A percentile compares a stretch with the other conserved stretches of the same genome.
Conservation (phyloP, 169 alveolate species). For the Cryptosporidium sp. region DNA sequence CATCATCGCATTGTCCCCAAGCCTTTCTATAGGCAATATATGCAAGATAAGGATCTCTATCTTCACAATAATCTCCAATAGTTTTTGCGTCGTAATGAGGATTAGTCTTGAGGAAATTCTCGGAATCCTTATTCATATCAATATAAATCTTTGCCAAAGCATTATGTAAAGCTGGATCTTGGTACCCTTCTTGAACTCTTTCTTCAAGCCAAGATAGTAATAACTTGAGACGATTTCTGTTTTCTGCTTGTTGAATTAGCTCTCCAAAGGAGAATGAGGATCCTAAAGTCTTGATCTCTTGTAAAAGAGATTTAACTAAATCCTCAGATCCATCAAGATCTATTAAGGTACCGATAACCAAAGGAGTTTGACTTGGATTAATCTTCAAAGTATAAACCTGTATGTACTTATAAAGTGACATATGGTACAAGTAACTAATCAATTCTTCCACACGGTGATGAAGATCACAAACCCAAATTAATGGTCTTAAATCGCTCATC, state of each 20-base stretch:
- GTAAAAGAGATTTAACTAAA: constrained; percentile 91
- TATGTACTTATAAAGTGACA: constrained; percentile 94
- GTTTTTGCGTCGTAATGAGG: constrained; percentile 95
- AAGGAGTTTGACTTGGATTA: constrained; percentile 96
- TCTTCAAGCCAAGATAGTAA: constrained; percentile 97
- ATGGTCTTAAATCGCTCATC: constrained; percentile 97
- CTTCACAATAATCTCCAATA: constrained; percentile 99
- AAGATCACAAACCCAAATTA: constrained; percentile 98
- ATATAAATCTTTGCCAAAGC: constrained; percentile 99
- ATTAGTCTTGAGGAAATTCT: constrained; percentile 95
- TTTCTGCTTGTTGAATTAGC: constrained; percentile 96
- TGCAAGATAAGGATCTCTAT: constrained; percentile 99
- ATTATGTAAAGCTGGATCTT: constrained; percentile 95
- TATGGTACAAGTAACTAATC: constrained; percentile 96
- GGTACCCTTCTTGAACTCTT: constrained; percentile 97
- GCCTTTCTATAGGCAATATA: constrained; percentile 97
- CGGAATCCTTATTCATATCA: constrained; percentile 96
- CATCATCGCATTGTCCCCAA: constrained; percentile 98
- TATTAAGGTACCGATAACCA: constrained; percentile 96
- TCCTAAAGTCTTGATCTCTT: constrained; percentile 91
- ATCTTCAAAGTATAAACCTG: constrained; percentile 97
- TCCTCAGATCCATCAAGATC: constrained; percentile 99
- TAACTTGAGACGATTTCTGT: constrained; percentile 95
- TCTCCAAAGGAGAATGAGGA: constrained; percentile 95
- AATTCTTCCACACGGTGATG: constrained; percentile 98